phyloP scores from a whole-genome alignment of 2,329 filamentous ascomycete genomes.

The Paracoccidioides brasiliensis region DNA sequence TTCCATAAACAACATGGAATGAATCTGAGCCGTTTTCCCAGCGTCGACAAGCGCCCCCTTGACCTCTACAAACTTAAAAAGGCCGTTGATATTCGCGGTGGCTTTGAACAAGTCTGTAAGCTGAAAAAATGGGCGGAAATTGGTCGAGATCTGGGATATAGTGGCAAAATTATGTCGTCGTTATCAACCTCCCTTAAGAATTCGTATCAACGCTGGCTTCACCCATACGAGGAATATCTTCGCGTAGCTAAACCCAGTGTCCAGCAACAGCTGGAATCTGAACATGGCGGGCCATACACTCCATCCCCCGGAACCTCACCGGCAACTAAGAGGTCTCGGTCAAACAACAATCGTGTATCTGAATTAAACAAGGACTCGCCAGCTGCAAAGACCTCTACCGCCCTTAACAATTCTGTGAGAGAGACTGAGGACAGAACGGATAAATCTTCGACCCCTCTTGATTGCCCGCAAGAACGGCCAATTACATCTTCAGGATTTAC shows the following conservation, averaged over 20 bases:
- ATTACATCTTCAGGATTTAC: constrained; percentile 47
- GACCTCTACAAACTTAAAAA: constrained; percentile 95
- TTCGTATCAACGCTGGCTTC: constrained; percentile 92
- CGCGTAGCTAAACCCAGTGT: constrained; percentile 83
- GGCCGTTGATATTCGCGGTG: constrained; percentile 84
- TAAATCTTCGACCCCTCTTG: constrained; percentile 23
- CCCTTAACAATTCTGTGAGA: constrained; percentile 44
- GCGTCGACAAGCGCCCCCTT: constrained; percentile 92
- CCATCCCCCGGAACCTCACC: constrained; percentile 63
- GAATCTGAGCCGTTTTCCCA: constrained; percentile 85
- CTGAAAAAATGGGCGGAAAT: constrained; percentile 99
- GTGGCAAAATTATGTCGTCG: constrained; percentile 99
- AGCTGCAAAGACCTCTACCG: constrained; percentile 44
- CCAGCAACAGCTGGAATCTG: constrained; percentile 86
- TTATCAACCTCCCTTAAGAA: constrained; percentile 96
- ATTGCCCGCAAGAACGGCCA: constrained; percentile 28
- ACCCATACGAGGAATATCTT: constrained; percentile 92
- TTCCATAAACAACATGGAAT: constrained; percentile 96
- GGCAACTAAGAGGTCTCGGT: constrained; percentile 40
- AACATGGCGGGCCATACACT: constrained; percentile 84
- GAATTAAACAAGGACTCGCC: constrained; percentile 52
- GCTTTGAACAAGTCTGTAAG: constrained; percentile 94
- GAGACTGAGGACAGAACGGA: constrained; percentile 21
- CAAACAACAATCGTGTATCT: constrained; percentile 34
- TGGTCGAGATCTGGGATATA: constrained; percentile 89